phyloP scores from a whole-genome alignment of 257 asterid species.

The Nicotiana undulata region DNA sequence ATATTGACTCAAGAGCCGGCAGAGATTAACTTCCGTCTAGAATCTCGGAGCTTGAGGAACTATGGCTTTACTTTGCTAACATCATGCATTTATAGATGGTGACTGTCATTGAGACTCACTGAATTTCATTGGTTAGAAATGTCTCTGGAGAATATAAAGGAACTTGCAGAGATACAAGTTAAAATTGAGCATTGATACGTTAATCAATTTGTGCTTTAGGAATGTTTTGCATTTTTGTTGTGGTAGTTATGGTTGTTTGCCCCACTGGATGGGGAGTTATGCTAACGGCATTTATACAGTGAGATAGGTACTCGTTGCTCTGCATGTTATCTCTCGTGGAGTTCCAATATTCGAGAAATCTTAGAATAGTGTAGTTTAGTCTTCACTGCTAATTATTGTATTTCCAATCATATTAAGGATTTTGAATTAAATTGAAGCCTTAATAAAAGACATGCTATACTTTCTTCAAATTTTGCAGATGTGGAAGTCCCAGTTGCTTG shows the following conservation, averaged over 20 bases:
- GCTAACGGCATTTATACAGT: neutral
- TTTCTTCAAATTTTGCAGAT: slow-evolving; percentile 48
- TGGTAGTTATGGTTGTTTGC: too few species aligned
- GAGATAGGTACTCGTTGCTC: neutral
- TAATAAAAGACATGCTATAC: neutral
- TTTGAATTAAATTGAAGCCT: too few species aligned
- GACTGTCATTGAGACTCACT: neutral
- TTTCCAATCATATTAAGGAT: neutral
- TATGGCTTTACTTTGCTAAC: neutral
- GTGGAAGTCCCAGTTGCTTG: slow-evolving; percentile 81
- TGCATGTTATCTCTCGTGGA: neutral
- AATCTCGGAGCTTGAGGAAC: neutral
- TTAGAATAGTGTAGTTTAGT: neutral
- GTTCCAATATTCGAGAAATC: neutral
- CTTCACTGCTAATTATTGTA: neutral
- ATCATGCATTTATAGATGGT: neutral
- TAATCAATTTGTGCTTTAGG: neutral
- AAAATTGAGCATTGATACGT: neutral
- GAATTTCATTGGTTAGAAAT: neutral
- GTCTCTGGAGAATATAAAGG: neutral
- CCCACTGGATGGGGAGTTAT: too few species aligned
- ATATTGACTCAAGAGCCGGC: neutral
- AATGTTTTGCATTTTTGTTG: neutral
- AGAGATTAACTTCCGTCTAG: neutral
- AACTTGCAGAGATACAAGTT: neutral